Conservation (phyloP, 148 eudicot species). For the Silene latifolia region DNA sequence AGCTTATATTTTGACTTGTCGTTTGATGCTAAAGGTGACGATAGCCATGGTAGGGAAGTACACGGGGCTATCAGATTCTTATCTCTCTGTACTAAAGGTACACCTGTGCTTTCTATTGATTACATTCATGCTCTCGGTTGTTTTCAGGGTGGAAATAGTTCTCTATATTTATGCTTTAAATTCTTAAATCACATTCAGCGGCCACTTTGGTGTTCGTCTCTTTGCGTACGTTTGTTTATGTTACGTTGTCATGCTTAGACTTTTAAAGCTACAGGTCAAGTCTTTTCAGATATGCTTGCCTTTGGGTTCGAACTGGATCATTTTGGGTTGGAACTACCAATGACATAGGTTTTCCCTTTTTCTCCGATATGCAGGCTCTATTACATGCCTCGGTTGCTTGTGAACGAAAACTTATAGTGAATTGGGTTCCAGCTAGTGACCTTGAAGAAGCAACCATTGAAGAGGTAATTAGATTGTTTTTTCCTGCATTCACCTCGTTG, state of each 20-base stretch:
- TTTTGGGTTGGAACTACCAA: neutral
- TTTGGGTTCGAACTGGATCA: too few species aligned
- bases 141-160: neutral
- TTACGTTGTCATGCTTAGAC: too few species aligned
- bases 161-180: neutral
- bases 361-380: slow-evolving; percentile 63
- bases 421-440: slow-evolving; percentile 88
- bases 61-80: slow-evolving; percentile 93
- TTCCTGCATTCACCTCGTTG: neutral
- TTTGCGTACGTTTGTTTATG: neutral
- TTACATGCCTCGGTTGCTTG: slow-evolving; percentile 89
- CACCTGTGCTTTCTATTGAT: neutral
- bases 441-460: slow-evolving; percentile 75
- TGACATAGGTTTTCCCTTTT: neutral
- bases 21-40: slow-evolving; percentile 54
- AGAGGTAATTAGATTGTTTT: slow-evolving; percentile 47
- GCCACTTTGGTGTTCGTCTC: neutral
- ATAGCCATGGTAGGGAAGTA: slow-evolving; percentile 99
- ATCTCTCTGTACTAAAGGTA: slow-evolving; percentile 91
- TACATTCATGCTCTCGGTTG: neutral
- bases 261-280: too few species aligned
- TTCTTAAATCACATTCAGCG: neutral
- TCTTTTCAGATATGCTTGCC: too few species aligned
- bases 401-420: slow-evolving; percentile 53
- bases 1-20: neutral